Percentiles rank a stretch among this genome's conserved stretches.
Conservation (phyloP, 2,329 filamentous ascomycete species). For the Pyricularia pennisetigena region DNA sequence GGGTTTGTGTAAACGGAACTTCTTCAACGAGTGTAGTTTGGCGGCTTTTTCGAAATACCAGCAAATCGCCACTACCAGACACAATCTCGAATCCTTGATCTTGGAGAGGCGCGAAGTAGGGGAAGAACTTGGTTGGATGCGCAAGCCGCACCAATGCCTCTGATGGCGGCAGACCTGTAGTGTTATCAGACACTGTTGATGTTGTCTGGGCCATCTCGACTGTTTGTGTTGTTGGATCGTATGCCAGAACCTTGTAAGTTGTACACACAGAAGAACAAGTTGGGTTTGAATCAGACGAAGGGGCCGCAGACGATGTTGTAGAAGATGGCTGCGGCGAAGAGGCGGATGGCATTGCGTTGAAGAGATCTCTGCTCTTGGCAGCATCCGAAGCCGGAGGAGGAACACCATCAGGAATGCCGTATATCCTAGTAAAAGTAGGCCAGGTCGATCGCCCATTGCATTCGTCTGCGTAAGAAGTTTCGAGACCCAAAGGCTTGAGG, state of each 20-base stretch:
- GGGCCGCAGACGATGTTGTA: background rate
- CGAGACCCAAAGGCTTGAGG: slow-evolving; percentile 34
- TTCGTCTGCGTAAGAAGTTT: slow-evolving; percentile 37
- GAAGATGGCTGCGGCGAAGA: background rate
- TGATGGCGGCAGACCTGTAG: slow-evolving; percentile 44
- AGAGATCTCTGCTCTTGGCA: background rate
- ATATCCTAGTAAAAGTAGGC: slow-evolving; percentile 26
- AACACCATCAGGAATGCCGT: slow-evolving; percentile 11
- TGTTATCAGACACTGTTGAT: slow-evolving; percentile 37
- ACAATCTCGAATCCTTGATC: slow-evolving; percentile 57
- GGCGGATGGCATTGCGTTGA: background rate
- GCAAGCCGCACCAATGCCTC: slow-evolving; percentile 51
- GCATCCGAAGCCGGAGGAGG: background rate
- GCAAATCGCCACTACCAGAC: slow-evolving; percentile 50
- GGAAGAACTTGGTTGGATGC: slow-evolving; percentile 55
- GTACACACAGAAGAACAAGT: slow-evolving; percentile 9
- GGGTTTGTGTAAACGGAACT: background rate
- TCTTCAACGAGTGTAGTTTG: background rate
- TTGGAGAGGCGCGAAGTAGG: slow-evolving; percentile 49
- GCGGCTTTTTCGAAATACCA: slow-evolving; percentile 56
- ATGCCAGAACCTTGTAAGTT: slow-evolving; percentile 57
- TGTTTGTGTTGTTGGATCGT: slow-evolving; percentile 47
- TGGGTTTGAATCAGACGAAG: slow-evolving; percentile 6
- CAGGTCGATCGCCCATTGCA: slow-evolving; percentile 21
- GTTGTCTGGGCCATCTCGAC: slow-evolving; percentile 52